phyloP scores from a whole-genome alignment of 495 filamentous ascomycete genomes.

The Entonaema liquescens region DNA sequence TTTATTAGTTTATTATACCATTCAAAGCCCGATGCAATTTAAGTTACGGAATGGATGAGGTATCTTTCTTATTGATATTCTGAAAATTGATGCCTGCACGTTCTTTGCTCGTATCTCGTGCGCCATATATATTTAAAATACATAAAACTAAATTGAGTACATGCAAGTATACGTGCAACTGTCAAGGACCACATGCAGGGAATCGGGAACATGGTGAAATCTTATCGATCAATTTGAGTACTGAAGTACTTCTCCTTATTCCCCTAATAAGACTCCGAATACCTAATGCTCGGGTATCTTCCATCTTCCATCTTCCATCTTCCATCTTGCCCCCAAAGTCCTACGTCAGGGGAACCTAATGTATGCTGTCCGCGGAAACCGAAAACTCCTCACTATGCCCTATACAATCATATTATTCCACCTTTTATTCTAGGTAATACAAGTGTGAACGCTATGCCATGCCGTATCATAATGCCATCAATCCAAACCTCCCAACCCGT shows the following conservation, averaged over 20 bases:
- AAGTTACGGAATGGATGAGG: neutral
- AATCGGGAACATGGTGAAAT: neutral
- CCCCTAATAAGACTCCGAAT: neutral
- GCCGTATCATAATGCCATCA: neutral
- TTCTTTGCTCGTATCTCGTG: neutral
- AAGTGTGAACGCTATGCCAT: neutral
- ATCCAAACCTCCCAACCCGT: conserved; percentile 4
- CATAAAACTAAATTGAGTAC: neutral
- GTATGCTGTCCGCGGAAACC: conserved; percentile 30
- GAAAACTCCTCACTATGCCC: conserved; percentile 33
- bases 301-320: too few relatives aligned
- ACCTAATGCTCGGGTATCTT: conserved; percentile 36
- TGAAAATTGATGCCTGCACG: neutral
- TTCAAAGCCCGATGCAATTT: neutral
- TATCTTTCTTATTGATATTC: neutral
- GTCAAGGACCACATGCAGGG: neutral
- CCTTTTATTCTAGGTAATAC: conserved; percentile 7
- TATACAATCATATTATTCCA: conserved; percentile 16
- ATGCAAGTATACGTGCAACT: neutral
- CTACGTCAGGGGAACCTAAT: neutral
- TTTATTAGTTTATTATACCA: neutral
- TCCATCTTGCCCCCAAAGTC: conserved; percentile 12
- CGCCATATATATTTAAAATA: neutral
- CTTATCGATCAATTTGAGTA: conserved; percentile 4
- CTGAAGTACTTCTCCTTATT: neutral